Evolutionary conservation across 352 stramenopile genomes (phyloP).

Genomic region (Albugo candida): DNA sequence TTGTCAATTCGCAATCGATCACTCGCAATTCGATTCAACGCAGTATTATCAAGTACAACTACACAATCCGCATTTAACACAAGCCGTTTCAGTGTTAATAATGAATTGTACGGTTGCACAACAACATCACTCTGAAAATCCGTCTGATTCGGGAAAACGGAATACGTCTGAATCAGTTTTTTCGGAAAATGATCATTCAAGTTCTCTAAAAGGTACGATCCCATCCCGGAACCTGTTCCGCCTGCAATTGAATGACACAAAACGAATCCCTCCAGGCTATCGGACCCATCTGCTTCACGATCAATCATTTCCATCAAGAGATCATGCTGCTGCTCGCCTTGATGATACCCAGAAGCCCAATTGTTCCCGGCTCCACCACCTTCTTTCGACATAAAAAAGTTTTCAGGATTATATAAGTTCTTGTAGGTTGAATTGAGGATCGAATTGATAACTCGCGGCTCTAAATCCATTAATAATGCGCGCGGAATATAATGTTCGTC

Average conservation of each 20-base stretch:
- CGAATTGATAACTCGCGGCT: constrained; percentile 87
- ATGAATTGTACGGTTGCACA: constrained; percentile 99
- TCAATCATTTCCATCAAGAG: constrained; percentile 99
- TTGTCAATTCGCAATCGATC: constrained; percentile 92
- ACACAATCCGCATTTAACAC: constrained; percentile 97
- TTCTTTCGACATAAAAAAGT: constrained; percentile 90
- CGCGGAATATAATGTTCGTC: constrained; percentile 97
- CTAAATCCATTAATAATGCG: constrained; percentile 95
- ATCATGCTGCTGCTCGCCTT: constrained; percentile 89
- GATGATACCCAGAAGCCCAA: constrained; percentile 82
- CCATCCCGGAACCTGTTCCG: constrained; percentile 97
- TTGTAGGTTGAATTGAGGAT: constrained; percentile 84
- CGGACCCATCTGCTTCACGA: constrained; percentile 88
- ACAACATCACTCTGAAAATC: constrained; percentile 92
- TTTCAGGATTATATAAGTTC: constrained; percentile 98
- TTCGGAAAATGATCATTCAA: constrained; percentile 99
- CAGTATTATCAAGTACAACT: constrained; percentile 98
- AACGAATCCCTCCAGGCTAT: constrained; percentile 95
- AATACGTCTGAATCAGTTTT: constrained; percentile 99
- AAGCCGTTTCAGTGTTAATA: constrained; percentile 97
- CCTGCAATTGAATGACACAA: constrained; percentile 98
- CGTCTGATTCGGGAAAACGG: constrained; percentile 94
- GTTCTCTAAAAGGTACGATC: constrained; percentile 96
- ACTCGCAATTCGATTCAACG: constrained; percentile 91
- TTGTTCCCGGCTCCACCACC: constrained; percentile 86